Evolutionary conservation across 2,329 filamentous ascomycete species (phyloP).

Genomic region (Geosmithia putterillii): DNA sequence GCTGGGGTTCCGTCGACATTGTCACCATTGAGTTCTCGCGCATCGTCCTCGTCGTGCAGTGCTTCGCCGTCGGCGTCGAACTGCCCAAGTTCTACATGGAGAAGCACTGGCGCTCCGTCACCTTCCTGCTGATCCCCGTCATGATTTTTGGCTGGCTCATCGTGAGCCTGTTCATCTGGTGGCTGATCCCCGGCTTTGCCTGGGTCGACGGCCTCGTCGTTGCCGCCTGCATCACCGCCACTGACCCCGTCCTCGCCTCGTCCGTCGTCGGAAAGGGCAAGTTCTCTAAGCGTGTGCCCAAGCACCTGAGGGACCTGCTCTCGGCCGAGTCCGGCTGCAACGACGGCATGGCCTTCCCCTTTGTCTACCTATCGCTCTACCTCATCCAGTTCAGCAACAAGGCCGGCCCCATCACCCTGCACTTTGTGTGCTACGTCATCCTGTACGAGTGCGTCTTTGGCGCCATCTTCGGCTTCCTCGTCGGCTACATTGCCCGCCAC

Average conservation of each 20-base stretch:
- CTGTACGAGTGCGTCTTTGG: slow-evolving; percentile 95
- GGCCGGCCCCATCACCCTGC: slow-evolving; percentile 56
- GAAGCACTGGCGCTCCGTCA: slow-evolving; percentile 87
- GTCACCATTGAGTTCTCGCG: slow-evolving; percentile 83
- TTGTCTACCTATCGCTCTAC: slow-evolving; percentile 86
- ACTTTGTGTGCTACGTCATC: slow-evolving; percentile 84
- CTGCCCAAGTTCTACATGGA: slow-evolving; percentile 95
- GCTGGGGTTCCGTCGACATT: slow-evolving; percentile 76
- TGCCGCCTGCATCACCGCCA: slow-evolving; percentile 91
- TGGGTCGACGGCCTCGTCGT: slow-evolving; percentile 86
- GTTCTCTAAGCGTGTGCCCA: slow-evolving; percentile 93
- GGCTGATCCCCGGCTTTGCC: slow-evolving; percentile 63
- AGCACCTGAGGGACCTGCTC: slow-evolving; percentile 88
- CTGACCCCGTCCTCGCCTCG: slow-evolving; percentile 90
- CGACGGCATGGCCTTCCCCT: slow-evolving; percentile 98
- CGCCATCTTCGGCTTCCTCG: slow-evolving; percentile 70
- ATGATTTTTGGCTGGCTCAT: slow-evolving; percentile 96
- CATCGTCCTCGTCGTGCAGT: slow-evolving; percentile 82
- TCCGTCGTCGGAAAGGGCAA: slow-evolving; percentile 98
- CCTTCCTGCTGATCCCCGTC: slow-evolving; percentile 79
- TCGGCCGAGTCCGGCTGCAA: slow-evolving; percentile 98
- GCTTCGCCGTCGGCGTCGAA: slow-evolving; percentile 84
- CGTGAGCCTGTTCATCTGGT: slow-evolving; percentile 91
- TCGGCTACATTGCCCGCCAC: slow-evolving; percentile 85
- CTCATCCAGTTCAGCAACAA: slow-evolving; percentile 69